Evolutionary conservation across 2,329 filamentous ascomycete species (phyloP).

Genomic region (Aspergillus neotritici): DNA sequence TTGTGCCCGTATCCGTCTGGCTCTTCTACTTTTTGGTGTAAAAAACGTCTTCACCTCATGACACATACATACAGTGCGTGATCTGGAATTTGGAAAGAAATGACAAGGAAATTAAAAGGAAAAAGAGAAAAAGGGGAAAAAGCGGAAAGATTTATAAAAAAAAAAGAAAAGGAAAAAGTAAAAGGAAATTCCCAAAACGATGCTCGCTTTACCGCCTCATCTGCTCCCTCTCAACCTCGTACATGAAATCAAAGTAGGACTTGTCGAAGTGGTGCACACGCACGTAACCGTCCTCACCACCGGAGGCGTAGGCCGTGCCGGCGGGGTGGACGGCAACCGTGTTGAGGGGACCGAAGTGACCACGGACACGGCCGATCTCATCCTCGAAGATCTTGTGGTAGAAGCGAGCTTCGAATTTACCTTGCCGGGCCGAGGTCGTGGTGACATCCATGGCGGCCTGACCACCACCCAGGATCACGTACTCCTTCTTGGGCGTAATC

Average conservation of each 20-base stretch:
- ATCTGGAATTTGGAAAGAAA: slow-evolving; percentile 1
- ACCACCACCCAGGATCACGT: slow-evolving; percentile 93
- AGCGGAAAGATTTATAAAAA: too few relatives aligned
- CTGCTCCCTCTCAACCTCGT: slow-evolving; percentile 91
- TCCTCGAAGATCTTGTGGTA: slow-evolving; percentile 99
- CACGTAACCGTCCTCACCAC: slow-evolving; percentile 97
- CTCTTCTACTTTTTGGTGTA: slow-evolving; percentile 12
- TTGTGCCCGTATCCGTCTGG: slow-evolving; percentile 22
- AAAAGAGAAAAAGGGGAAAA: too few relatives aligned
- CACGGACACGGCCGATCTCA: slow-evolving; percentile 93
- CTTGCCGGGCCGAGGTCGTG: slow-evolving; percentile 85
- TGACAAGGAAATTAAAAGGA: too few relatives aligned
- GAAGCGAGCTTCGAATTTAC: slow-evolving; percentile 98
- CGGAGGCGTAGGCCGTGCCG: slow-evolving; percentile 87
- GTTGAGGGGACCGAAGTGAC: slow-evolving; percentile 95
- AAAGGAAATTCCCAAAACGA: slow-evolving; percentile 9
- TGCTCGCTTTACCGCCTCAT: slow-evolving; percentile 37
- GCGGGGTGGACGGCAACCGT: slow-evolving; percentile 90
- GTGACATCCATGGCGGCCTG: slow-evolving; percentile 99
- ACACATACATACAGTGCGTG: slow-evolving; percentile 32
- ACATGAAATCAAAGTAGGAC: slow-evolving; percentile 96
- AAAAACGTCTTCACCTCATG: slow-evolving; percentile 28
- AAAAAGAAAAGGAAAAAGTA: slow-evolving; percentile 17
- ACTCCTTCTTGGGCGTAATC: slow-evolving; percentile 94
- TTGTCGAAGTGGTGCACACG: slow-evolving; percentile 98